Conservation (phyloP, 1,139 yeast genomes). For the Pichia sp. region DNA sequence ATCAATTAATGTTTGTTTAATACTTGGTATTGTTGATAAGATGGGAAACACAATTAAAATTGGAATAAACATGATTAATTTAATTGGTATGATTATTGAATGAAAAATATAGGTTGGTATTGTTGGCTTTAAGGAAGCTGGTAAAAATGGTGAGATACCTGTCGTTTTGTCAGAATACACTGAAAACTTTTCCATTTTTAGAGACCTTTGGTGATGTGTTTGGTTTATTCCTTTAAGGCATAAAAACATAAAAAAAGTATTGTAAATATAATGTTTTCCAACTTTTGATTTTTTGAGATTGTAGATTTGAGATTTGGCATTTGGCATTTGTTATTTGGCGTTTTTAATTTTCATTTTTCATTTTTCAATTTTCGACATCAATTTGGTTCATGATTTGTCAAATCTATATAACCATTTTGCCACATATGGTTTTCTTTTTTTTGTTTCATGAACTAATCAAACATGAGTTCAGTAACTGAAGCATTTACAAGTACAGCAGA, state of each 20-base stretch:
- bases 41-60: conserved; percentile 5
- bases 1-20: conserved; percentile 5
- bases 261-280: not conserved
- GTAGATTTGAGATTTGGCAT: not conserved
- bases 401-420: not conserved
- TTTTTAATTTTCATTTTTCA: not conserved
- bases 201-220: not conserved
- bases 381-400: not conserved
- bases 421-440: not conserved
- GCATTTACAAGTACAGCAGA: not conserved
- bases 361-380: not conserved
- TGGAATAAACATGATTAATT: conserved; percentile 7
- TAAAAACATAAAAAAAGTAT: not conserved
- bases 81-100: conserved; percentile 4
- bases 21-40: not conserved
- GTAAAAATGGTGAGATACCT: conserved; percentile 76
- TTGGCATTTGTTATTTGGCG: too few species aligned
- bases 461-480: not conserved
- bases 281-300: not conserved
- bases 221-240: not conserved
- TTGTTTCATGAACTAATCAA: not conserved
- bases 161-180: conserved; percentile 74
- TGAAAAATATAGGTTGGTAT: conserved; percentile 7
- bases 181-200: conserved; percentile 63
- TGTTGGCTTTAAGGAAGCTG: conserved; percentile 29